A percentile compares a stretch with the other conserved stretches of the same genome.
Conservation (phyloP, 2,329 filamentous ascomycete genomes). For the Xylaria sp. region DNA sequence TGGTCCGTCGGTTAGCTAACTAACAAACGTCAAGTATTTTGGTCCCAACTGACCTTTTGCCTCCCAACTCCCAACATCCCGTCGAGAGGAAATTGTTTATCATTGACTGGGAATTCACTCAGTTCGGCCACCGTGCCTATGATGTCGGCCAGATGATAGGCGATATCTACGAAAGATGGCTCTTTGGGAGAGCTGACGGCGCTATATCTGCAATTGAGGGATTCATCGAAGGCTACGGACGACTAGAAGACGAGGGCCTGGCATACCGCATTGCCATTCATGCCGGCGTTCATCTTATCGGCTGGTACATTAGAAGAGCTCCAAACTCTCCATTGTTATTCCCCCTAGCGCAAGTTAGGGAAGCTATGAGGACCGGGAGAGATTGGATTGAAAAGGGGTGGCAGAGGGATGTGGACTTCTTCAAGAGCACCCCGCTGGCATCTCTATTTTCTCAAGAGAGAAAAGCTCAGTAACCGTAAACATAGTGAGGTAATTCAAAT, state of each 20-base stretch:
- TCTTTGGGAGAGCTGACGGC: conserved; percentile 49
- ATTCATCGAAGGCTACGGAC: conserved; percentile 53
- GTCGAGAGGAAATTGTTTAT: conserved; percentile 48
- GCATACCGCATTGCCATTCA: conserved; percentile 56
- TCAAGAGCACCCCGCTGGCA: conserved; percentile 14
- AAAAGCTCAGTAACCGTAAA: neutral
- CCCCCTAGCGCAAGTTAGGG: conserved; percentile 4
- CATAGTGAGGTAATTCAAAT: neutral
- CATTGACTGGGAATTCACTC: conserved; percentile 57
- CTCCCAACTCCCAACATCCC: neutral
- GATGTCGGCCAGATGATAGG: conserved; percentile 57
- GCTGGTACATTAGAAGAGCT: conserved; percentile 21
- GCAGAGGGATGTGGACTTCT: conserved; percentile 11
- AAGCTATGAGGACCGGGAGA: conserved; percentile 23
- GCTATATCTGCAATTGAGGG: conserved; percentile 51
- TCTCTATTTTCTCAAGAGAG: neutral
- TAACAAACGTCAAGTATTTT: conserved; percentile 21
- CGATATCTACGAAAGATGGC: conserved; percentile 54
- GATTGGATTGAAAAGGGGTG: conserved; percentile 27
- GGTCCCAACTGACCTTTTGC: neutral
- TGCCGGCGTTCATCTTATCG: conserved; percentile 54
- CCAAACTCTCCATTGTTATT: conserved; percentile 8
- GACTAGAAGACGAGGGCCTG: conserved; percentile 48
- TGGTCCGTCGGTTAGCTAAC: neutral
- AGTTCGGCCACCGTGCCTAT: conserved; percentile 53